Conservation (phyloP, 208 protist genomes). For the Leishmania gerbilli region DNA sequence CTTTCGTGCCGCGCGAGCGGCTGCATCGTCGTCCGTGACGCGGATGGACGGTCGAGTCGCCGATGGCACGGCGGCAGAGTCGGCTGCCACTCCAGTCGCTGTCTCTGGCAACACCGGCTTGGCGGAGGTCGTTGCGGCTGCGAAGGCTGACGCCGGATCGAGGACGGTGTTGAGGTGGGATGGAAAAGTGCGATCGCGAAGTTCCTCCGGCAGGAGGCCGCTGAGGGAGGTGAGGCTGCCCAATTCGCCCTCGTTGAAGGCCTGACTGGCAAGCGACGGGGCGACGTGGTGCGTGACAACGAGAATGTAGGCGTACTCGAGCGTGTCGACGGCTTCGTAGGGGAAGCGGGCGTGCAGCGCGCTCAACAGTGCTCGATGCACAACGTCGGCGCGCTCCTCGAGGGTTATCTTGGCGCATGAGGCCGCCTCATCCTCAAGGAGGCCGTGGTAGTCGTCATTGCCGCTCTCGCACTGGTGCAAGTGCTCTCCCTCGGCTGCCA, state of each 20-base stretch:
- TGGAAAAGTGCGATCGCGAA: constrained; percentile 56
- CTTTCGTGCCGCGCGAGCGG: not conserved
- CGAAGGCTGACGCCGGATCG: constrained; percentile 18
- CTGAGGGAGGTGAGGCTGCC: constrained; percentile 32
- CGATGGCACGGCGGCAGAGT: not conserved
- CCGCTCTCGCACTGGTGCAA: not conserved
- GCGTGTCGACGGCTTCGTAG: constrained; percentile 60
- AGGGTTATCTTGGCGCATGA: constrained; percentile 30
- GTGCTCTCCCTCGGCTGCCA: not conserved
- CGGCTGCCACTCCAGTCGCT: constrained; percentile 1
- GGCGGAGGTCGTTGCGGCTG: not conserved
- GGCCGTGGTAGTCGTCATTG: not conserved
- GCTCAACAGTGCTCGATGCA: constrained; percentile 66
- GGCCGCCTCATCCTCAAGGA: not conserved
- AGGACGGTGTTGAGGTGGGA: constrained; percentile 61
- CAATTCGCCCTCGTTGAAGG: constrained; percentile 39
- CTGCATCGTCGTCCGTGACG: constrained; percentile 15
- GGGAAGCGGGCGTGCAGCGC: constrained; percentile 57
- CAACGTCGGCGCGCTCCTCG: constrained; percentile 47
- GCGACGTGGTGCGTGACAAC: constrained; percentile 57
- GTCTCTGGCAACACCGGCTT: not conserved
- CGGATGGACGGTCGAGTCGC: constrained; percentile 18
- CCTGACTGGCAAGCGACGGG: constrained; percentile 29
- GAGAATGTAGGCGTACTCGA: constrained; percentile 71
- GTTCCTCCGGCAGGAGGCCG: constrained; percentile 46